These are phyloP conservation scores for Colletotrichum abscissum DNA, from an alignment of 2,329 filamentous ascomycete species.

Conservation along the genomic window DNA sequence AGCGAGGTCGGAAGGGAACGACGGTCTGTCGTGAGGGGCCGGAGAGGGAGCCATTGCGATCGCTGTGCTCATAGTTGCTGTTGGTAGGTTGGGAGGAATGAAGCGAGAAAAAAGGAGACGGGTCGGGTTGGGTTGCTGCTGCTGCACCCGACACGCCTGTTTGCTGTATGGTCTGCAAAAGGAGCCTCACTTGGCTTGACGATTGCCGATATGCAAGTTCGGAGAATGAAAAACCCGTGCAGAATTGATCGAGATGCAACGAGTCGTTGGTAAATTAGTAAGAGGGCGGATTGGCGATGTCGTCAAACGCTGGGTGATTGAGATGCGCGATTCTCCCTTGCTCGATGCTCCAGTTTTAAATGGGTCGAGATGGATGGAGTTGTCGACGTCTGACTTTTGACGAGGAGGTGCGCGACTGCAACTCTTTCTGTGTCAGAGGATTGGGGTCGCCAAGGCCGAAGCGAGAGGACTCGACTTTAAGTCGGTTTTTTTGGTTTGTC, in stretches of 20 bases:
- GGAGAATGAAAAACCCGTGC: background rate
- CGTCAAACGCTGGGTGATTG: slow-evolving; percentile 23
- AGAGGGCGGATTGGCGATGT: slow-evolving; percentile 23
- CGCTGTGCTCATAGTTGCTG: slow-evolving; percentile 71
- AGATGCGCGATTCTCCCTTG: slow-evolving; percentile 34
- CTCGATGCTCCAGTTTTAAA: slow-evolving; percentile 29
- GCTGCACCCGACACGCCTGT: slow-evolving; percentile 16
- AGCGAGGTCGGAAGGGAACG: slow-evolving; percentile 64
- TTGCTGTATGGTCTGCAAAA: slow-evolving; percentile 19
- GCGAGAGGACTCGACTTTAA: slow-evolving; percentile 8
- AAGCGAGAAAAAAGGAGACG: background rate
- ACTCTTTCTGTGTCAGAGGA: slow-evolving; percentile 17
- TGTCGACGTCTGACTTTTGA: slow-evolving; percentile 14
- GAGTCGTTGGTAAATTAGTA: background rate
- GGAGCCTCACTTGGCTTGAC: slow-evolving; percentile 1
- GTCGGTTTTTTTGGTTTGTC: background rate
- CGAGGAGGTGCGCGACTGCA: slow-evolving; percentile 1
- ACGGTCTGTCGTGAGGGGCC: slow-evolving; percentile 72
- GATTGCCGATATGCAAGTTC: background rate
- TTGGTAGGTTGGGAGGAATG: background rate
- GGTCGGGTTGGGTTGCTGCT: slow-evolving; percentile 22
- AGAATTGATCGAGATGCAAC: background rate
- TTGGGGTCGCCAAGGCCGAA: slow-evolving; percentile 3
- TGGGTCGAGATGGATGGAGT: slow-evolving; percentile 23
- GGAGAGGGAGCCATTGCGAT: slow-evolving; percentile 77